Conservation (phyloP, 129 eudicot species). For the Centaurea solstitialis region DNA sequence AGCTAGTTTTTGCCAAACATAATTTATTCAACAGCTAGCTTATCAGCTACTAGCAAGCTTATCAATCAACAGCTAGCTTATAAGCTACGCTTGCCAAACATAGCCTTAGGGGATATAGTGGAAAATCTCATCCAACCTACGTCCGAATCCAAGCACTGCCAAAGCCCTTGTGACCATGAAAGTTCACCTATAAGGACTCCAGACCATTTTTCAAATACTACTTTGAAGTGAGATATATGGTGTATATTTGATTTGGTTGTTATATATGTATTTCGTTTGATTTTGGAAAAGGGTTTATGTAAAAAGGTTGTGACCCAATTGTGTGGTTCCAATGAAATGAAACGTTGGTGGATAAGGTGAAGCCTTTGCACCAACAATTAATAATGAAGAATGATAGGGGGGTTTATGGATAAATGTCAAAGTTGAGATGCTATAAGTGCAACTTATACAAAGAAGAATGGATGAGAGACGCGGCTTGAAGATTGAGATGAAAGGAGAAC, state of each 20-base stretch:
- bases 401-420: background rate
- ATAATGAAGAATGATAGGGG: background rate
- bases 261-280: background rate
- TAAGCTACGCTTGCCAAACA: too few species aligned
- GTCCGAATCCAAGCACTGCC: too few species aligned
- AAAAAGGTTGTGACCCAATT: background rate
- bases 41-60: too few species aligned
- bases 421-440: slow-evolving; percentile 9
- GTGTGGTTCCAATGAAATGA: background rate
- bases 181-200: too few species aligned
- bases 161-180: too few species aligned
- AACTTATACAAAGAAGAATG: background rate
- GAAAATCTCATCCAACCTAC: too few species aligned
- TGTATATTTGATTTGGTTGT: background rate
- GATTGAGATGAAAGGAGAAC: slow-evolving; percentile 23
- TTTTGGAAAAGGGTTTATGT: background rate
- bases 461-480: slow-evolving; percentile 41
- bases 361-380: background rate
- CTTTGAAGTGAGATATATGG: background rate
- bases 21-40: too few species aligned
- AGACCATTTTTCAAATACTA: too few species aligned
- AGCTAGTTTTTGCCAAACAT: too few species aligned
- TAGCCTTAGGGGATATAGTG: too few species aligned
- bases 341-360: background rate
- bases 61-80: too few species aligned